Base-by-base conservation (phyloP, 2,329 filamentous ascomycete species). In the Trichocomaceae sp. region DNA sequence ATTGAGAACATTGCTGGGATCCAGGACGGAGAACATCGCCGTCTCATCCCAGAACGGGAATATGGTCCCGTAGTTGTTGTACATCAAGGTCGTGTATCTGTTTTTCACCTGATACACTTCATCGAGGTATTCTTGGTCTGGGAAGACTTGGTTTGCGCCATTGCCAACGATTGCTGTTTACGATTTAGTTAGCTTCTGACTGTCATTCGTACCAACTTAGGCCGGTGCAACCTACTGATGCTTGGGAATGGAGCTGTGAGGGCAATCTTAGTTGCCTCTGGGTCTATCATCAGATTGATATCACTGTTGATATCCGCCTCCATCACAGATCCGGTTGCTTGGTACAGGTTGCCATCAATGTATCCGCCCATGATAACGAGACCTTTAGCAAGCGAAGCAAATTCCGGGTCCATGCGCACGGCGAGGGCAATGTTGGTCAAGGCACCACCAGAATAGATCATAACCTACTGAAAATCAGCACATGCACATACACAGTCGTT, bases 311-410 rank as follows among this genome's bases (percentile, higher is more conserved):
- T 55, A 56, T 66, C 62, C 10, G 63, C 64, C 55, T 66, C 60
- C 31, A 60, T 44, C 8, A 64, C 31, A 29, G 59, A 61, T 3
- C 66, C 65, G 0, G 63, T 66, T 8, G 61, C 65, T 60, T 67
- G 57, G 39, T 70, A 59, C 45, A 75, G 62, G 22, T 70, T 74
- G 5, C 69, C 64, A 61, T 79, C 77, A 20, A 79, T 61, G 59
- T 76, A 79, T 2, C 77, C n/a, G n/a, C 77, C 77, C 76, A 79
- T 80, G 50, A 79, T 70, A 23, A 77, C 68, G 3, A 79, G 65
- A 29, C 75, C 74, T 59, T 75, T 77, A 5, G 75, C 69, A 47
- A 75, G 62, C 22, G 66, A 68, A 1, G 77, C 76, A 60, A 79
- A 79, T 10, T 67, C 63, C 2, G 74, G 65, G 61, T 79, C 75